Conservation (phyloP, 73 alveolate genomes). For the Paraurostyla sp. region DNA sequence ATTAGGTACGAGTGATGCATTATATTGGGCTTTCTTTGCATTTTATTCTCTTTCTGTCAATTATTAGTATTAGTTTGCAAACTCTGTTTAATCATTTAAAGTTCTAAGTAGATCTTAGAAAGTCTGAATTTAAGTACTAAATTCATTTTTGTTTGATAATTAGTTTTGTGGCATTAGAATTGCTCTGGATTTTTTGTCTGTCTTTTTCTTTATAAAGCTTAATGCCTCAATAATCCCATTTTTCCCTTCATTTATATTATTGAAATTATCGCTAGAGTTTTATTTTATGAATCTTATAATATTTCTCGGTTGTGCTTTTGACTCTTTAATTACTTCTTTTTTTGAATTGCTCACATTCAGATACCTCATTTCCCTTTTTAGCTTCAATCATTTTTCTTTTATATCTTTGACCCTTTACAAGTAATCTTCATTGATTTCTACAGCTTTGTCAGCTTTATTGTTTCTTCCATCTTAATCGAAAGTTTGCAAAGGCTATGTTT, state of each 20-base stretch:
- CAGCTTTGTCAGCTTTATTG: no score
- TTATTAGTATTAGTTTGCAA: no score
- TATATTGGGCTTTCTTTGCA: not conserved
- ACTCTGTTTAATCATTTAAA: no score
- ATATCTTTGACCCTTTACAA: not conserved
- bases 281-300: not conserved
- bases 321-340: not conserved
- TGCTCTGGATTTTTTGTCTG: not conserved
- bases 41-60: no score
- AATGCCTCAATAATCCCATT: not conserved
- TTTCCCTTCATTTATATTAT: not conserved
- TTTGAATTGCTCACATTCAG: not conserved
- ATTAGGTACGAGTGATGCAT: not conserved
- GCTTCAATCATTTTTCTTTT: constrained; percentile 24
- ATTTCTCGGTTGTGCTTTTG: not conserved
- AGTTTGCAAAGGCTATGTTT: no score
- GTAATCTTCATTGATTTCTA: not conserved
- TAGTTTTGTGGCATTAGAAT: not conserved
- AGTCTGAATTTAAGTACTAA: not conserved
- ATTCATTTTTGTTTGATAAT: not conserved
- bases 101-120: not conserved
- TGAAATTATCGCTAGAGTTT: not conserved
- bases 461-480: no score
- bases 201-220: not conserved
- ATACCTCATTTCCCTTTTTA: constrained; percentile 3